Evolutionary conservation across 2,329 filamentous ascomycete genomes (phyloP).

Genomic region (Huntiella bhutanensis): DNA sequence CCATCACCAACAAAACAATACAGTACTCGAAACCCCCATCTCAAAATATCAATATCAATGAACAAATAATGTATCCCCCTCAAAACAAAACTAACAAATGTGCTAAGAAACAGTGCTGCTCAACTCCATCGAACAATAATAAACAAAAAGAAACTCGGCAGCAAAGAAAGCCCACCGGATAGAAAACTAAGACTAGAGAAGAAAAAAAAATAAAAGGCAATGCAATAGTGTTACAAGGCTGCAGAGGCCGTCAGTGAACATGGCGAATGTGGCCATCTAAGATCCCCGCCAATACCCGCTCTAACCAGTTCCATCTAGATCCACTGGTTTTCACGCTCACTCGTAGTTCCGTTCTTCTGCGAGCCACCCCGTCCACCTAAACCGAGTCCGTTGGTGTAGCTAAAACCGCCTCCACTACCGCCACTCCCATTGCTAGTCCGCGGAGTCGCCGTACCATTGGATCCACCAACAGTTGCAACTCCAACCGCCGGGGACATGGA

Average conservation of each 20-base stretch:
- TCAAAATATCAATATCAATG: background rate
- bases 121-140: background rate
- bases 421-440: conserved; percentile 2
- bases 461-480: conserved; percentile 3
- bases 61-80: background rate
- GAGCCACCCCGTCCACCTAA: conserved; percentile 1
- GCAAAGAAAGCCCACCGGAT: background rate
- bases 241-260: conserved; percentile 10
- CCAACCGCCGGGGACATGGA: conserved; percentile 7
- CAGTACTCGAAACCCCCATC: no score
- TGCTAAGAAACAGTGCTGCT: background rate
- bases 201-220: conserved; percentile 11
- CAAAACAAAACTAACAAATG: no score
- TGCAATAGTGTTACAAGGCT: conserved; percentile 11
- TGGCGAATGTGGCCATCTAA: background rate
- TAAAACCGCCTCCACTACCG: background rate
- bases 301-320: conserved; percentile 18
- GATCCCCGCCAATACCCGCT: background rate
- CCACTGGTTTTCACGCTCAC: conserved; percentile 21
- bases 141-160: background rate
- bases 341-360: background rate
- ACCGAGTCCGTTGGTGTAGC: conserved; percentile 9
- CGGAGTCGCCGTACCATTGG: conserved; percentile 8
- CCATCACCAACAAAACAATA: no score
- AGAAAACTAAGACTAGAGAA: conserved; percentile 13